Base-by-base conservation (phyloP, 2,329 filamentous ascomycete species). In the Apiospora marii region DNA sequence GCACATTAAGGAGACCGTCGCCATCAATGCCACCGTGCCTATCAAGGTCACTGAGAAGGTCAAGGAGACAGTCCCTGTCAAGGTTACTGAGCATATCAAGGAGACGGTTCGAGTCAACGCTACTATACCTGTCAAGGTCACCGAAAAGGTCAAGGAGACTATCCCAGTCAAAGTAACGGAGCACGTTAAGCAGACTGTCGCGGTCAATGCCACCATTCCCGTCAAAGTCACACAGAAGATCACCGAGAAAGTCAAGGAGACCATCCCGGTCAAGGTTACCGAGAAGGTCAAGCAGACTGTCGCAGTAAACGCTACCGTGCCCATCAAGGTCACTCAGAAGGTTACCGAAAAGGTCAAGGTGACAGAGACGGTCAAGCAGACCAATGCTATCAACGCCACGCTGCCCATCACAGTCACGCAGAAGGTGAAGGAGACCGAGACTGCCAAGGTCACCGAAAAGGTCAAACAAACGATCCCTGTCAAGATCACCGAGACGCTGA, bases 71-170 rank as follows among this genome's bases (percentile, higher is more conserved):
- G 19, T 61, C 8, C 30, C 53, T n/a, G 53, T 61, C 53, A 61
- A 61, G 30, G 19, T 61, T 8, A 61, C 53, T 10, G 53, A 61
- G 30, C 16, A 61, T 10, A 37, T 61, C 30, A 61, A 61, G 53
- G 53, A 61, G 53, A 61, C 51, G 6, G 4, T 34, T 27, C 51
- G 51, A 16, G 51, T 58, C 19, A 61, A 61, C 30, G 30, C 53
- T 12, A 61, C 53, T 22, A 37, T 61, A 22, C 53, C 53, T 37
- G 53, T 61, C 53, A 61, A 61, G 19, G 53, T 61, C 53, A 61
- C 53, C 5, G 14, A 61, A 30, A 64, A 64, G 22, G 22, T 64
- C 7, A 64, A 64, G 58, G 34, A 64, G 58, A 64, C 58, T 41
- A 41, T 58, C 8, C 27, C 53, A 0, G 53, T 64, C 3, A 64